phyloP scores from a whole-genome alignment of 768 basidiomycete genomes.

The Agrocybe pediades region DNA sequence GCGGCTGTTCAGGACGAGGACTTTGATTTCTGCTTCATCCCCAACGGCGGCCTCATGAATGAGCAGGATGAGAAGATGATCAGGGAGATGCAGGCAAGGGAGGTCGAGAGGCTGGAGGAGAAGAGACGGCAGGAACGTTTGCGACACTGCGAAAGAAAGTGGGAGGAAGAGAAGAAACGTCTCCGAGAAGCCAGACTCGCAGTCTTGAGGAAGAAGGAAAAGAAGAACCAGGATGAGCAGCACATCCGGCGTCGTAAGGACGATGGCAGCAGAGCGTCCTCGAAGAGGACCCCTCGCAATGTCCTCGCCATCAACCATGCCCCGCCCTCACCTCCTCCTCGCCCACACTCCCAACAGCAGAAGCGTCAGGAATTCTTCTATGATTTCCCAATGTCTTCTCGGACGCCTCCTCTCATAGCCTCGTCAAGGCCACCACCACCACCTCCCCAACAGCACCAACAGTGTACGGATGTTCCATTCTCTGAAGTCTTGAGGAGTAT shows the following conservation, averaged over 20 bases:
- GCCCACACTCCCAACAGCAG: slow-evolving; percentile 2
- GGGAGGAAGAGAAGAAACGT: slow-evolving; percentile 48
- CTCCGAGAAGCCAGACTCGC: slow-evolving; percentile 39
- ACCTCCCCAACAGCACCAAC: slow-evolving; percentile 13
- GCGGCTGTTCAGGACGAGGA: slow-evolving; percentile 57
- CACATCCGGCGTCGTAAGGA: slow-evolving; percentile 23
- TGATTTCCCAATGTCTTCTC: slow-evolving; percentile 15
- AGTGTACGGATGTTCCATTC: slow-evolving; percentile 49
- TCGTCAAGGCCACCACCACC: slow-evolving; percentile 27
- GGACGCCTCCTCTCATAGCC: slow-evolving; percentile 1
- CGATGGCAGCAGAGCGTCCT: slow-evolving; percentile 19
- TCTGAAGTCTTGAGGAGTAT: slow-evolving; percentile 58
- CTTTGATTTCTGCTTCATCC: slow-evolving; percentile 49
- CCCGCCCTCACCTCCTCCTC: slow-evolving; percentile 6
- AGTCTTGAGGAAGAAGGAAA: slow-evolving; percentile 33
- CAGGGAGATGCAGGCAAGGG: slow-evolving; percentile 37
- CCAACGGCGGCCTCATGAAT: slow-evolving; percentile 42
- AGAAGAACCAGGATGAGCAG: slow-evolving; percentile 26
- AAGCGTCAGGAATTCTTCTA: slow-evolving; percentile 13
- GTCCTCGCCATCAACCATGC: slow-evolving; percentile 16
- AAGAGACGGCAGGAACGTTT: slow-evolving; percentile 40
- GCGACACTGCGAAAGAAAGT: slow-evolving; percentile 46
- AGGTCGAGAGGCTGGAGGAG: slow-evolving; percentile 36
- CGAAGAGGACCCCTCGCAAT: slow-evolving; percentile 20
- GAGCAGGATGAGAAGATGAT: slow-evolving; percentile 42